Base-by-base conservation (phyloP, 495 filamentous ascomycete genomes). In the Penicillium riverlandense region DNA sequence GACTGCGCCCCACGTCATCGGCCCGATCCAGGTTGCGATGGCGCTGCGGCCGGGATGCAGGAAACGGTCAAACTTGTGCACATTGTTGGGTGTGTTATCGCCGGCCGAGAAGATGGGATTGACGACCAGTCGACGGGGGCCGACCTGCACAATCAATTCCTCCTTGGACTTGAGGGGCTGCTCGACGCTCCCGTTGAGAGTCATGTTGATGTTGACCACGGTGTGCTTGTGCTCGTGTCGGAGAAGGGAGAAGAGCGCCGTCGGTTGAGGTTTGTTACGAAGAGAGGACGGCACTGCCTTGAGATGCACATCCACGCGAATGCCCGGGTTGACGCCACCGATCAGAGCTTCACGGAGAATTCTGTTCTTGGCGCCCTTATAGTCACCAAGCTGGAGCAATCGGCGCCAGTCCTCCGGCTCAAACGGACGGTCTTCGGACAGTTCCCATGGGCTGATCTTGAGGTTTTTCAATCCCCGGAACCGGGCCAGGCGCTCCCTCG, bases 21-120 rank as follows among this genome's bases (percentile, higher is more conserved):
- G 92, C 1, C 82, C 91, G 48, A 90, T 83, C 65, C 95, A 95
- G 8, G 85, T 84, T 7, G 91, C 94, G 35, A 96, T 79, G n/a
- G 86, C 87, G 10, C 87, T 91, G 57, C 86, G 81, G 5, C 91
- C 90, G 0, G 92, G 90, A 57, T 95, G 87, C 5, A 97, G 74
- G 72, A 80, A 97, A 8, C 94, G 88, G 64, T 91, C 86, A 70
- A 85, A 97, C 62, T 97, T 97, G 71, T 96, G 87, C 10, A 98
- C 88, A 57, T 96, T 82, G 67, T 98, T 98, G 40, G 85, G 85
- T 0, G 90, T 91, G 58, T 81, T 87, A 44, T 88, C 89, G 10
- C 72, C 67, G 52, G 85, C 77, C 3, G 88, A 95, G 72, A 91
- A 97, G 15, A 98, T 66, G 14, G 92, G 90, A 48, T 92, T 95